phyloP scores from a whole-genome alignment of 2,329 filamentous ascomycete genomes.

The Plectosphaerella cucumerina region DNA sequence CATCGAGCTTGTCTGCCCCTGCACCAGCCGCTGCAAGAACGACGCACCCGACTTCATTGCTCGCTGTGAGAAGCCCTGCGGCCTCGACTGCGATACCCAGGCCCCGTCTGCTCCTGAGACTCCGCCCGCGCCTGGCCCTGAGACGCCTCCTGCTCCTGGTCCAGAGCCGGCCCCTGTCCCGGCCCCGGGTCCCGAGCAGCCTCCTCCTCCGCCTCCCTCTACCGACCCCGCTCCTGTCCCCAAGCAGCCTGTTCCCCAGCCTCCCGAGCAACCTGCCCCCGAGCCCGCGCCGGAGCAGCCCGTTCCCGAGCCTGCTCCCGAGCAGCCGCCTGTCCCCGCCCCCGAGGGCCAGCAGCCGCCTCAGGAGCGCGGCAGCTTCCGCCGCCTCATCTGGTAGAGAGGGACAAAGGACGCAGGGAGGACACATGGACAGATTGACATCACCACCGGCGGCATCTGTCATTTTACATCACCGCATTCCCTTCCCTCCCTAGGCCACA shows the following conservation, averaged over 20 bases:
- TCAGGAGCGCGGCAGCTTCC: not conserved
- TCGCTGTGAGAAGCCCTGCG: slow-evolving; percentile 31
- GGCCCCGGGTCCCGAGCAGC: not conserved
- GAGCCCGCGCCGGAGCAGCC: not conserved
- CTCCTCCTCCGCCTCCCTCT: not conserved
- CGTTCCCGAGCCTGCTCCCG: not conserved
- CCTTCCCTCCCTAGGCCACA: not conserved
- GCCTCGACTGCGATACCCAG: slow-evolving; percentile 24
- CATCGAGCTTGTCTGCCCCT: slow-evolving; percentile 33
- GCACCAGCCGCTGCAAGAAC: slow-evolving; percentile 31
- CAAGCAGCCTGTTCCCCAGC: not conserved
- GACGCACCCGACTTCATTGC: slow-evolving; percentile 33
- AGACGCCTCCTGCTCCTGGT: not conserved
- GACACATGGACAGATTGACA: not conserved
- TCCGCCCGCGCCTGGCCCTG: not conserved
- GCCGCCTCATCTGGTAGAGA: not conserved
- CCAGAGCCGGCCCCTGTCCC: not conserved
- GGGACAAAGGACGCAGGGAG: not conserved
- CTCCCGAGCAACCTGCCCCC: slow-evolving; percentile 1
- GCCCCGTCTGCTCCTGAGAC: not conserved
- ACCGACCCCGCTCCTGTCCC: not conserved
- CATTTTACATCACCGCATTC: not conserved
- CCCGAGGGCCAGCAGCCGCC: not conserved
- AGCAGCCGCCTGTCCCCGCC: not conserved
- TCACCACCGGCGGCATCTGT: not conserved